Percentiles rank a stretch among this genome's conserved stretches.
These are phyloP conservation scores for Tetraselmis striata DNA, from an alignment of 139 green algal genomes.

Conservation along the genomic window DNA sequence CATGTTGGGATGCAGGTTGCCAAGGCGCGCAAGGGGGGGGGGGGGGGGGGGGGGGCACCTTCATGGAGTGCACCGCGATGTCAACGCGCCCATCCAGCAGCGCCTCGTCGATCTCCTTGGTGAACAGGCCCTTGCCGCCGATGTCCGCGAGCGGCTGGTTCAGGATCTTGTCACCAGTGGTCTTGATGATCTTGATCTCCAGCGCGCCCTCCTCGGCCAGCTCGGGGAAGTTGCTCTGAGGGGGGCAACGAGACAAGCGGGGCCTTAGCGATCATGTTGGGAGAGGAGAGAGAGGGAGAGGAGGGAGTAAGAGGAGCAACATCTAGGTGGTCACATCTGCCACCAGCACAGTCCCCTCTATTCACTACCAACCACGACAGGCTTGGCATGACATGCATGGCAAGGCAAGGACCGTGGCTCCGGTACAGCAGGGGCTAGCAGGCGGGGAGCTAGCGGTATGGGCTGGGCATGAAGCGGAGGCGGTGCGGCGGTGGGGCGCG, in stretches of 20 bases:
- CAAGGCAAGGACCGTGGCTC: too few species aligned
- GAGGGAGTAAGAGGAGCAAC: too few species aligned
- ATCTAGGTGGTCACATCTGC: too few species aligned
- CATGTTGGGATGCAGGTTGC: too few species aligned
- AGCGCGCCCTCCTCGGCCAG: constrained; percentile 88
- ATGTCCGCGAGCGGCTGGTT: constrained; percentile 97
- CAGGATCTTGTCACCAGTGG: constrained; percentile 98
- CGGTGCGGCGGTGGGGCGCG: neutral
- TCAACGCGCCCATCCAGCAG: constrained; percentile 89
- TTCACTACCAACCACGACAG: too few species aligned
- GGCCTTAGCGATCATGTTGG: neutral
- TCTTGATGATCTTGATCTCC: constrained; percentile 99
- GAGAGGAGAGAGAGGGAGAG: neutral
- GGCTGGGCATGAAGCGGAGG: neutral
- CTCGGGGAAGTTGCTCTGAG: constrained; percentile 75
- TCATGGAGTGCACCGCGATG: constrained; percentile 99
- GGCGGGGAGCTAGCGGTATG: too few species aligned
- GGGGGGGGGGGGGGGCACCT: constrained; percentile 45
- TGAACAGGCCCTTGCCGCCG: constrained; percentile 99
- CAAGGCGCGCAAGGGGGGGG: too few species aligned
- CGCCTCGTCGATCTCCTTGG: constrained; percentile 98
- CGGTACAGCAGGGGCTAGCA: too few species aligned
- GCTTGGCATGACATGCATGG: too few species aligned
- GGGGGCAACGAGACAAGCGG: too few species aligned
- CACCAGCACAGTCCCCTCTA: too few species aligned